Conservation (phyloP, 352 stramenopile genomes). For the Pythium apleroticum region DNA sequence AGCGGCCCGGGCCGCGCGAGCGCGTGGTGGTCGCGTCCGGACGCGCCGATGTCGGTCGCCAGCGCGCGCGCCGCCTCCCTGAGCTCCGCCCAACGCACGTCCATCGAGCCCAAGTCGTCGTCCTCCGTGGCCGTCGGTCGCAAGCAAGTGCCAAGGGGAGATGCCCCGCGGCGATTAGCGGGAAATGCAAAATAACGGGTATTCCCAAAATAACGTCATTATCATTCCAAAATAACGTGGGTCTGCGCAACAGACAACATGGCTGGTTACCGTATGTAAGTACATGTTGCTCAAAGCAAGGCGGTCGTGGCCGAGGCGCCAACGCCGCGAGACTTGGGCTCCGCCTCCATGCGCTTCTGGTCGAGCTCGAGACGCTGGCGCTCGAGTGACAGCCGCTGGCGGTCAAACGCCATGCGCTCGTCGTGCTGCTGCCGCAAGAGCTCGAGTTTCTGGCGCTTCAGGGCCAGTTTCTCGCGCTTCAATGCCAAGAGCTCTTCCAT, state of each 20-base stretch:
- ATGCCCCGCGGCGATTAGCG: not conserved
- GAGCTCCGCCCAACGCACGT: conserved; percentile 53
- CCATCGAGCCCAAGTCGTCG: conserved; percentile 12
- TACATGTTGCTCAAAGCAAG: not conserved
- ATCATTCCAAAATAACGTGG: conserved; percentile 11
- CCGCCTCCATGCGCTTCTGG: conserved; percentile 18
- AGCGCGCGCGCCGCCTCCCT: conserved; percentile 57
- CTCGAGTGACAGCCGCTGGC: conserved; percentile 28
- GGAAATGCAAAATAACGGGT: not conserved
- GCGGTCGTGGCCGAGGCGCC: not conserved
- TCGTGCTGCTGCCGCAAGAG: conserved; percentile 39
- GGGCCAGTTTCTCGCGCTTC: conserved; percentile 39
- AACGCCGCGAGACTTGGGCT: conserved; percentile 16
- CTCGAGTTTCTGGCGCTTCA: conserved; percentile 45
- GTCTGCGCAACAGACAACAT: no score
- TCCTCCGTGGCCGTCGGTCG: conserved; percentile 1
- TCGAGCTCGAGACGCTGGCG: conserved; percentile 27
- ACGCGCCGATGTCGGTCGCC: conserved; percentile 52
- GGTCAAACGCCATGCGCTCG: conserved; percentile 37
- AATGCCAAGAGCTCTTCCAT: conserved; percentile 31
- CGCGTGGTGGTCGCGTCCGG: conserved; percentile 70
- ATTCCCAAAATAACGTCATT: not conserved
- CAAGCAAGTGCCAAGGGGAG: conserved; percentile 6
- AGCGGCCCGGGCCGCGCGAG: conserved; percentile 42
- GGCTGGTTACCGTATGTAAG: not conserved